Base-by-base conservation (phyloP, 2,329 filamentous ascomycete genomes). In the Elsinoe fawcettii region DNA sequence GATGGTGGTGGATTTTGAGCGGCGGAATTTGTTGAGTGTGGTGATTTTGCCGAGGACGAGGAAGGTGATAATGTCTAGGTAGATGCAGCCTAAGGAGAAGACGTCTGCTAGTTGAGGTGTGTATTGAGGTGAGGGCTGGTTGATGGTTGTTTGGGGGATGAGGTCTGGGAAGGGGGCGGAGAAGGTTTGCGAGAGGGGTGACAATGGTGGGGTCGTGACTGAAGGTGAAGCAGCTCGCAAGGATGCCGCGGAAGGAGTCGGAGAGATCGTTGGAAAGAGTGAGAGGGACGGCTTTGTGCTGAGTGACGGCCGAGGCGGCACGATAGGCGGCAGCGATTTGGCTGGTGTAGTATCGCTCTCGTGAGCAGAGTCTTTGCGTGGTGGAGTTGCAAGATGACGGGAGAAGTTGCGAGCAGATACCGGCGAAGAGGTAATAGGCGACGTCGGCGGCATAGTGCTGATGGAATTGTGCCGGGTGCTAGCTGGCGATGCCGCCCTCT, bases 1-100 rank as follows among this genome's bases (percentile, higher is more conserved):
- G 32, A 51, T 36, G n/a, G 51, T 27, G 36, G 12, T 27, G 44
- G 72, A 56, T 39, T 84, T 85, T 2, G 81, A 78, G 1, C 81
- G 78, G 5, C 87, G 83, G 66, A 88, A 83, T 22, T 81, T 77
- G 32, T 81, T 75, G 65, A 90, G 89, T 23, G 84, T 80, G 51
- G 80, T 78, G 1, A 81, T 77, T 55, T 83, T 81, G 62, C 84
- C 83, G 67, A 88, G 87, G 59, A 89, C 70, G 58, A 87, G 74
- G 65, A 87, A 83, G 20, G 83, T 83, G 18, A 90, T 66, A 27
- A 90, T 78, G 61, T 91, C 87, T 14, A 90, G 74, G 60, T 86
- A 86, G 54, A 90, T 77, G 67, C 86, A 87, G 8, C 82, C 87
- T 1, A 90, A 75, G 2, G 85, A 87, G 70, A 87, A 91, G 18